Conservation (phyloP, 805 yeast genomes). For the Alloascoidea africana region DNA sequence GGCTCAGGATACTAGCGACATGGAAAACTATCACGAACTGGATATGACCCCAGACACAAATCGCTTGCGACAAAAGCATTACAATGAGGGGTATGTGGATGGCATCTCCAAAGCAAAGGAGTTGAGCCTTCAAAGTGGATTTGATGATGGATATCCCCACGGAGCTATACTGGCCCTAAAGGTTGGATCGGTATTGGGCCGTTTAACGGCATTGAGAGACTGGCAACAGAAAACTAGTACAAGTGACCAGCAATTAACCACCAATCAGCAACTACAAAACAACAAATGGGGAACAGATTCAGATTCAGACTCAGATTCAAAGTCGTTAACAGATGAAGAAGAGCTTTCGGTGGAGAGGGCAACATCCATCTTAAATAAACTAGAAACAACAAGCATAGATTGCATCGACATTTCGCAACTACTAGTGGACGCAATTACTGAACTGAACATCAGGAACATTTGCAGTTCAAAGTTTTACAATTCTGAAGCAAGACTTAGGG, state of each 20-base stretch:
- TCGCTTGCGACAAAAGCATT: constrained; percentile 43
- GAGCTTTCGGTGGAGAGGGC: constrained; percentile 40
- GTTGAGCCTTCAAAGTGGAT: constrained; percentile 57
- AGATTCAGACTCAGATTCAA: not conserved
- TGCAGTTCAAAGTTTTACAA: not conserved
- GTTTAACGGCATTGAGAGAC: constrained; percentile 20
- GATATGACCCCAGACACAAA: no score
- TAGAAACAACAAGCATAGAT: not conserved
- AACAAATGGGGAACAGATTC: not conserved
- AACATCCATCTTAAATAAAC: not conserved
- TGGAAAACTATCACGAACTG: no score
- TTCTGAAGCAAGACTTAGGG: not conserved
- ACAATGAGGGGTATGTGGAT: constrained; percentile 70
- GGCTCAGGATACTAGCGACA: no score
- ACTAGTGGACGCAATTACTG: not conserved
- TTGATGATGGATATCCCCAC: constrained; percentile 61
- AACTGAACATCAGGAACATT: not conserved
- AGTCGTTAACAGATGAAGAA: constrained; percentile 8
- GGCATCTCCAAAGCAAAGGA: constrained; percentile 64
- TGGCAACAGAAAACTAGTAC: not conserved
- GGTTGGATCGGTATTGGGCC: constrained; percentile 53
- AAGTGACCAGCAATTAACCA: constrained; percentile 8
- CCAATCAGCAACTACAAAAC: not conserved
- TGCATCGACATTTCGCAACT: not conserved
- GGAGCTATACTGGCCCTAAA: constrained; percentile 59